These are phyloP conservation scores for Rhinocladiella similis DNA, from an alignment of 2,329 filamentous ascomycete genomes.

Conservation along the genomic window DNA sequence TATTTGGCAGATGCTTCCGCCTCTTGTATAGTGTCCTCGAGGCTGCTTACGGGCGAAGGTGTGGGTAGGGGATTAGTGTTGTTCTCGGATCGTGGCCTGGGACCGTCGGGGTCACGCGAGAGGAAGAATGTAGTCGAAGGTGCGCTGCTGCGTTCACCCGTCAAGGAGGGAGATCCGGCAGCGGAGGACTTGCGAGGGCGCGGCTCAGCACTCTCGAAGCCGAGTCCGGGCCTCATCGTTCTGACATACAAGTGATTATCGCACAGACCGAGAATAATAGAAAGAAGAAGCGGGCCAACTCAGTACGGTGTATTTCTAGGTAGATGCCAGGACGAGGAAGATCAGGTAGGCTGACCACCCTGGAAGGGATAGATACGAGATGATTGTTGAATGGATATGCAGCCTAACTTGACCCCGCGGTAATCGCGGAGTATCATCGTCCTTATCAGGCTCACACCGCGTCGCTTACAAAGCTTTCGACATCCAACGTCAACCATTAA, in stretches of 20 bases:
- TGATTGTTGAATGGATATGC: background rate
- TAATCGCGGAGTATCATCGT: background rate
- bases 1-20: constrained; percentile 30
- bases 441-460: background rate
- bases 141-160: constrained; percentile 25
- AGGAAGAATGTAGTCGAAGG: constrained; percentile 62
- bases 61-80: background rate
- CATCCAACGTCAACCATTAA: background rate
- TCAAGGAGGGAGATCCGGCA: constrained; percentile 37
- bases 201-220: constrained; percentile 33
- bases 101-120: constrained; percentile 52
- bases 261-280: background rate
- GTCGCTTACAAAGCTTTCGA: background rate
- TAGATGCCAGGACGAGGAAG: constrained; percentile 26
- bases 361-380: constrained; percentile 30
- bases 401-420: background rate
- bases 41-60: constrained; percentile 32
- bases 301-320: background rate
- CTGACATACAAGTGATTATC: constrained; percentile 30
- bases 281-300: background rate
- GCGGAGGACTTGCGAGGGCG: constrained; percentile 33
- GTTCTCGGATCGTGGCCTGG: constrained; percentile 8
- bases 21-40: constrained; percentile 34
- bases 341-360: constrained; percentile 32
- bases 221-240: constrained; percentile 38